Evolutionary conservation across 1,284 basidiomycete species (phyloP), one percentile per base, ranked within the genome.

Genomic region (Coniferiporia sulphurascens): DNA sequence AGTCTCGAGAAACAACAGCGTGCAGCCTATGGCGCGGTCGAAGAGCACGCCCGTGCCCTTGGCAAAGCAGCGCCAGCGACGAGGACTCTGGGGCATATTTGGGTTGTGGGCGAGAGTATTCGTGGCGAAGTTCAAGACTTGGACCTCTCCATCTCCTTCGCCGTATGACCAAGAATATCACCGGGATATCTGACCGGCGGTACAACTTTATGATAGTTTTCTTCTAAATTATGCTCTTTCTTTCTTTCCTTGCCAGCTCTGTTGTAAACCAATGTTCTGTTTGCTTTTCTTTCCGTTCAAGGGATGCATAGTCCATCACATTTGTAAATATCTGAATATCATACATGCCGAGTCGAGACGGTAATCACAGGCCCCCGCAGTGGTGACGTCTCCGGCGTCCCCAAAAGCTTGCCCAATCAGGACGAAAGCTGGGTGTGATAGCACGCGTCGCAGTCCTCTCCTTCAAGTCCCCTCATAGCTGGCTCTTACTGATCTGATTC

Each of bases 11-110:
- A 48, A 55, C 13, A 49, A 46, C 13, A 55, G 35, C 17, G 60
- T 52, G 12, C 46, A 51, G 9, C 60, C 60, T 13, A 12, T 58
- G 10, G 55, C 45, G 12, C 36, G 60, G 12, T 62, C 60, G 7
- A 45, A 56, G 21, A 62, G 60, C 22, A 51, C 56, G 12, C 60
- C 60, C 4, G 32, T 58, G 32, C 60, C 60, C 10, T 62, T 56
- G 7, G 35, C 56, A 19, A 55, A 51, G 41, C 36, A 44, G 17
- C 48, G 43, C 1, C 22, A 27, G 27, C 51, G 52, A 49, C 27
- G 56, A 32, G 53, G 56, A 1, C 58, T 62, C 36, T 62, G 60
- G 60, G 12, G 49, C 6, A 48, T 55, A 10, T 49, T 62, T 22
- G 60, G 60, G 22, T 21, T 55, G 10, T 62, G 56, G 56, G 60